Evolutionary conservation across 2,329 filamentous ascomycete species (phyloP), one percentile per base, ranked within the genome.

Genomic region (Cladosporium sp.): DNA sequence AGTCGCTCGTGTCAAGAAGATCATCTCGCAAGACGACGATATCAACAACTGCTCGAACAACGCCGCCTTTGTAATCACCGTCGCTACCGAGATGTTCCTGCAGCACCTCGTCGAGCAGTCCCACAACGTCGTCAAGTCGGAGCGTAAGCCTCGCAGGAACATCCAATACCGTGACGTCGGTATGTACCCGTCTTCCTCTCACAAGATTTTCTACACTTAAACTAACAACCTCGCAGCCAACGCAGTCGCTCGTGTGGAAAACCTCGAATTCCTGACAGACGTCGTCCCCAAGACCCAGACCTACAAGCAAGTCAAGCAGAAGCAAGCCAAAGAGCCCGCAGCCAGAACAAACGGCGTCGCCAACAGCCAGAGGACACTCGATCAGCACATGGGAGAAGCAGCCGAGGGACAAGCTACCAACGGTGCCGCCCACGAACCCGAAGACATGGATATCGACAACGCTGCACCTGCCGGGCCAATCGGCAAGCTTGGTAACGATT

Each of bases 1-100:
- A 98, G 95, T 98, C 65, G 91, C 95, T 21, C 88, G 95, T 73
- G 92, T 99, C 66, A 97, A 97, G 81, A 97, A 96, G 81, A 97
- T 99, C 76, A 92, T 99, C 67, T 86, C 88, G 58, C 86, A 92
- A 66, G 95, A 99, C 78, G 88, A 91, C 52, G 94, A 97, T 68
- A 91, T 97, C 68, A 84, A 83, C 68, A 87, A 91, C 76, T 96
- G 92, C 78, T 96, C 93, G 56, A 96, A 93, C 78, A 96, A 96
- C 75, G 94, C 94, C 63, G 91, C 93, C 23, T 98, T 98, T 77
- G 89, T 94, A 65, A 96, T 98, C 73, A 93, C 94, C 1, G 85
- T 97, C 67, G 95, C 95, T 26, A 93, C 95, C 3, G 95, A 99
- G 80, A 89, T 97, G 85, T 98, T 99, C 81, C 89, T 99, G 71